Base-by-base conservation (phyloP, 2,329 filamentous ascomycete species). In the Xylaria sp. region DNA sequence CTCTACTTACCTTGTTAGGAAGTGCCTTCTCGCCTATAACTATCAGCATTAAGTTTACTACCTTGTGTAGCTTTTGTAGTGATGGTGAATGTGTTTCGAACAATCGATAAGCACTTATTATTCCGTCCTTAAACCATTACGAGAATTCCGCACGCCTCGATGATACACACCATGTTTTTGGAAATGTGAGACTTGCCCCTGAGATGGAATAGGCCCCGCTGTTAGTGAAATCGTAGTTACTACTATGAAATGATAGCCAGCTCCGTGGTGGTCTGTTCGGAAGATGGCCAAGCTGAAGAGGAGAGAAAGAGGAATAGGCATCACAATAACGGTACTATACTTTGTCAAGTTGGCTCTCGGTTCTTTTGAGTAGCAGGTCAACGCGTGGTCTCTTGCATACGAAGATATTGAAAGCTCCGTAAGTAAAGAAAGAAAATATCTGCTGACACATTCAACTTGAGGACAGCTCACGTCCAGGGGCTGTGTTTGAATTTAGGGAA, bases 261-360 rank as follows among this genome's bases (percentile, higher is more conserved):
- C 38, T 5, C 55, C 57, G 17, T 31, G n/a, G 45, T 65, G 61
- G 13, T 49, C 50, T 0, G 67, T 69, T 39, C 59, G 2, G 61
- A 73, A n/a, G 66, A 77, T 11, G 75, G 77, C 31, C 71, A 80
- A 10, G 71, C 76, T 33, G 71, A 74, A 73, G 25, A 77, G 65
- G 1, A 77, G 42, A 58, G 77, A 74, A 3, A 78, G 66, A 0
- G 75, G 76, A 7, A 77, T 20, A 1, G 75, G 73, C 22, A 62
- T 72, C 2, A 72, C 7, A 27, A 17, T 25, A 15, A 50, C 2
- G 25, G 9, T 5, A 15, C 47, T 50, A 50, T 31, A 50, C 17
- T 9, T 17, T 29, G 25, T 49, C 25, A 29, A 17, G 39, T 44
- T 20, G 20, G 39, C 17, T n/a, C 13, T 44, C 20, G 15, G 5